A percentile compares a stretch with the other conserved stretches of the same genome.
Conservation (phyloP, 176 grass and related monocot genomes). For the Triticum urartu region DNA sequence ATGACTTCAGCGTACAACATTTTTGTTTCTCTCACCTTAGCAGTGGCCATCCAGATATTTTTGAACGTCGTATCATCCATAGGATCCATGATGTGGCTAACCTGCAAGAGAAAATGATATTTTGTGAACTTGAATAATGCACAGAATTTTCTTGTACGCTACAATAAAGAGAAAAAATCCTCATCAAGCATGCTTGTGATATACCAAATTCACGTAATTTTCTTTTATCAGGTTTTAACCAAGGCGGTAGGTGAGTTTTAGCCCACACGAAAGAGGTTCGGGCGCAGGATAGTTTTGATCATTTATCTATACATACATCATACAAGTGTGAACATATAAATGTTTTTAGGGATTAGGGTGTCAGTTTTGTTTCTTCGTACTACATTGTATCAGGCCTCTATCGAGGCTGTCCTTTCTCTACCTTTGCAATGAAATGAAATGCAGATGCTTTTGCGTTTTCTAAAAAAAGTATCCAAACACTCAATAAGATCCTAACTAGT, state of each 20-base stretch:
- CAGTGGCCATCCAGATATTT: slow-evolving; percentile 94
- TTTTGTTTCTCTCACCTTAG: slow-evolving; percentile 61
- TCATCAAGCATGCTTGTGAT: too few species aligned
- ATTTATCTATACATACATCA: neutral
- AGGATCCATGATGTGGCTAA: slow-evolving; percentile 83
- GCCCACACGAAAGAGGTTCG: neutral
- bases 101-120: slow-evolving; percentile 51
- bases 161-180: neutral
- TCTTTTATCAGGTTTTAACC: neutral
- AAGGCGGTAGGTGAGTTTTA: neutral
- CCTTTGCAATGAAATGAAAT: too few species aligned
- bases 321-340: too few species aligned
- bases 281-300: neutral
- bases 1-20: neutral
- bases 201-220: neutral
- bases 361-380: too few species aligned
- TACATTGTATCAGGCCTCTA: too few species aligned
- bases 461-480: too few species aligned
- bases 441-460: too few species aligned
- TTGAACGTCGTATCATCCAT: slow-evolving; percentile 79
- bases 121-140: slow-evolving; percentile 22
- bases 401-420: too few species aligned
- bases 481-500: too few species aligned
- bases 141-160: neutral
- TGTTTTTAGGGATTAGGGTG: too few species aligned